Evolutionary conservation across 1,139 yeast genomes (phyloP), one percentile per base, ranked within the genome.

Genomic region (Dujonia santamariae): DNA sequence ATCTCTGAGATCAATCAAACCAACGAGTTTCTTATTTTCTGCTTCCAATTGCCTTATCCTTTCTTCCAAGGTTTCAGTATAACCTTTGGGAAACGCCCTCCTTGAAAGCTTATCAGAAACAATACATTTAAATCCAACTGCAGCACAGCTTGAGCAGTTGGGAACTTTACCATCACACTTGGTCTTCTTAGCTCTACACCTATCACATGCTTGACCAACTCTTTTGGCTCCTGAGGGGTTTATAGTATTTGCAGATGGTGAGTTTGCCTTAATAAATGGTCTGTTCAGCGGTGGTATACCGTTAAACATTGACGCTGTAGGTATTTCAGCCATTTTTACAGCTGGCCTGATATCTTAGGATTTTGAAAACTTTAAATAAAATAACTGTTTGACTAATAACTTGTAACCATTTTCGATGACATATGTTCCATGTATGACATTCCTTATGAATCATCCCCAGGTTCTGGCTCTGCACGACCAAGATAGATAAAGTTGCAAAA

Each of bases 201-300:
- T 57, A 52, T 86, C 95, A 57, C 95, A 86, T 0, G 95, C 95
- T 49, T 85, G 95, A 0, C 94, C 88, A 14, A 80, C 78, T 40
- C 88, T 59, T 37, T 74, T 75, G 1, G 65, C 59, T 2, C 86
- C 86, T 2, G 83, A 84, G 3, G 82, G 71, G 48, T 73, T 74
- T 35, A 81, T 81, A 36, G 80, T 78, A 47, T 78, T 80, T n/a
- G 62, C 54, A 31, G 8, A 53, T 7, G 26, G 26, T n/a, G 23
- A 4, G 20, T 18, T 18, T 28, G 19, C 26, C 35, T 34, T 33
- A n/a, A n/a, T n/a, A n/a, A n/a, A n/a, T n/a, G n/a, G n/a, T n/a
- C n/a, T n/a, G n/a, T n/a, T n/a, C n/a, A n/a, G n/a, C n/a, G n/a
- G n/a, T n/a, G n/a, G n/a, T n/a, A n/a, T n/a, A n/a, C n/a, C n/a